These are phyloP conservation scores for Saturnispora ahearnii DNA, from an alignment of 805 yeast genomes.

Conservation along the genomic window DNA sequence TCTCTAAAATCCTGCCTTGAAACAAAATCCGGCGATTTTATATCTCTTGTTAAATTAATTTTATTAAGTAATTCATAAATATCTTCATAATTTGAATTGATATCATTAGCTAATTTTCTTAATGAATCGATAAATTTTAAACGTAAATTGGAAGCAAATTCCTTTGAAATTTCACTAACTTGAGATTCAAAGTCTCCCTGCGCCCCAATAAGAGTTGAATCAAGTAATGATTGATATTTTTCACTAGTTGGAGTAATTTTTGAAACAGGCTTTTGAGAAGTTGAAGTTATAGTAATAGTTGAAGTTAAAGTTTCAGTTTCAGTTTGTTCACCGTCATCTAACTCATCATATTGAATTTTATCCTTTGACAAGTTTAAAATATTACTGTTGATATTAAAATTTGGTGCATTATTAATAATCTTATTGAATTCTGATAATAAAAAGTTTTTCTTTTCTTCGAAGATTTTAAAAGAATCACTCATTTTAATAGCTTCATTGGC, in stretches of 20 bases:
- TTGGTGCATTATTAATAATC: conserved; percentile 17
- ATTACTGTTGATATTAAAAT: conserved; percentile 7
- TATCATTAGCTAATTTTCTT: conserved; percentile 25
- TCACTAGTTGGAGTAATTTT: conserved; percentile 16
- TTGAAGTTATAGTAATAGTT: background rate
- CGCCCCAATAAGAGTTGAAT: conserved; percentile 32
- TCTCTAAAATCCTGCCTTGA: conserved; percentile 42
- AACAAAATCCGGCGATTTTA: conserved; percentile 24
- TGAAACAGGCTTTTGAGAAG: background rate
- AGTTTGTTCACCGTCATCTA: background rate
- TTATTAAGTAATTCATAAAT: conserved; percentile 20
- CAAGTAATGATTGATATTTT: conserved; percentile 26
- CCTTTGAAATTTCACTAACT: conserved; percentile 24
- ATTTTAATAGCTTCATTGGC: conserved; percentile 19
- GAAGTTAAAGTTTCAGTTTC: background rate
- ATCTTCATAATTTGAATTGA: conserved; percentile 22
- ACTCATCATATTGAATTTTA: conserved; percentile 3
- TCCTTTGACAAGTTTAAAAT: conserved; percentile 2
- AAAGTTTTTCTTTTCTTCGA: conserved; percentile 27
- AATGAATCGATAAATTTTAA: conserved; percentile 29
- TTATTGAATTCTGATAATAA: conserved; percentile 24
- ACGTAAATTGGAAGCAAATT: conserved; percentile 21
- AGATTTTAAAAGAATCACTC: conserved; percentile 20
- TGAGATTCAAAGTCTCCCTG: conserved; percentile 31
- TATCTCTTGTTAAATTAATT: conserved; percentile 16